phyloP scores from a whole-genome alignment of 257 asterid species.

The Gentiana macrophylla region DNA sequence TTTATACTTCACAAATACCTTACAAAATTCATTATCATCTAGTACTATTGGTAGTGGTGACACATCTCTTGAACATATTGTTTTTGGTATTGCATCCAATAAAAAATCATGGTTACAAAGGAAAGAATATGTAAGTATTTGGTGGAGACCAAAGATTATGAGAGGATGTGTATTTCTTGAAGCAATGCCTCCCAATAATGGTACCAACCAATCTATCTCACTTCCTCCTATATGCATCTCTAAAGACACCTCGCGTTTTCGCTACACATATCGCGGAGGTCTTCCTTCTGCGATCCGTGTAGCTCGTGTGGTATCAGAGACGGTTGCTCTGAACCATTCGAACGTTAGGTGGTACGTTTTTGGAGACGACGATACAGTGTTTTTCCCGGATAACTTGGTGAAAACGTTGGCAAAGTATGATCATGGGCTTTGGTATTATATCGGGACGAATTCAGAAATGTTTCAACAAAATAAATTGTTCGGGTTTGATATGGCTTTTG shows the following conservation, averaged over 20 bases:
- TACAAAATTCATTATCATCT: slow-evolving; percentile 16
- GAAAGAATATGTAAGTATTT: slow-evolving; percentile 41
- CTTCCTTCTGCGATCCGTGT: slow-evolving; percentile 68
- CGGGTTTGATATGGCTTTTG: slow-evolving; percentile 72
- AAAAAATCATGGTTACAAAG: slow-evolving; percentile 33
- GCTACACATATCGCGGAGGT: slow-evolving; percentile 48
- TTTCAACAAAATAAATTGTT: slow-evolving; percentile 41
- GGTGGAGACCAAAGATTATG: slow-evolving; percentile 71
- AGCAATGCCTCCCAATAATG: slow-evolving; percentile 15
- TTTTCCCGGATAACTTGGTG: slow-evolving; percentile 74
- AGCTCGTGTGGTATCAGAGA: slow-evolving; percentile 60
- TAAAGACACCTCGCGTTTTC: slow-evolving; percentile 48
- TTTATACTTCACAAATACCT: slow-evolving; percentile 14
- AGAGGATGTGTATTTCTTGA: slow-evolving; percentile 80
- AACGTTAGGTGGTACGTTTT: slow-evolving; percentile 79
- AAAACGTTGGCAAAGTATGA: slow-evolving; percentile 71
- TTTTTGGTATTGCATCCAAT: slow-evolving; percentile 70
- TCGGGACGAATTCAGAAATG: slow-evolving; percentile 66
- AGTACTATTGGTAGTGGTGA: too few species aligned
- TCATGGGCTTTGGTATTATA: slow-evolving; percentile 66
- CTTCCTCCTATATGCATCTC: slow-evolving; percentile 63
- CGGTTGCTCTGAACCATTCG: slow-evolving; percentile 25
- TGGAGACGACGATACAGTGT: slow-evolving; percentile 77
- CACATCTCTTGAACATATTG: slow-evolving; percentile 52
- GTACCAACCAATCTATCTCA: slow-evolving; percentile 6